phyloP scores from a whole-genome alignment of 257 asterid genomes.

The Jaltomata sinuosa region DNA sequence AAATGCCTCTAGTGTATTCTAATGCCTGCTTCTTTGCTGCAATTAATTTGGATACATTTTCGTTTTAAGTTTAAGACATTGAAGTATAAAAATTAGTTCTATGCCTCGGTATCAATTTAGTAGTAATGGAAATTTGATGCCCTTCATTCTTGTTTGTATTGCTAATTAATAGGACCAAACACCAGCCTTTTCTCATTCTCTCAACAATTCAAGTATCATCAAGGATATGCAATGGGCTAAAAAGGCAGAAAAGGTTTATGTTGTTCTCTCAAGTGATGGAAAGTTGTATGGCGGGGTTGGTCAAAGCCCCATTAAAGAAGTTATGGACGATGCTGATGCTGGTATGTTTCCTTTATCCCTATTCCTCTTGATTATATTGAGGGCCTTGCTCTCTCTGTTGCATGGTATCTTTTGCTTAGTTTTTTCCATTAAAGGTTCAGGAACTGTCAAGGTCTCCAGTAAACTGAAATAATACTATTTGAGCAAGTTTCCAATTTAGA shows the following conservation, averaged over 20 bases:
- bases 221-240: slow-evolving; percentile 66
- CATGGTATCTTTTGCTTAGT: neutral
- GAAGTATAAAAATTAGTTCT: neutral
- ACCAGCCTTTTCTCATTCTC: slow-evolving; percentile 67
- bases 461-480: neutral
- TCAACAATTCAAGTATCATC: slow-evolving; percentile 48
- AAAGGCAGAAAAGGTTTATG: slow-evolving; percentile 43
- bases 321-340: slow-evolving; percentile 67
- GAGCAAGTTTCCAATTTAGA: neutral
- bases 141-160: neutral
- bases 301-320: slow-evolving; percentile 36
- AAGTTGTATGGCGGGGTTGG: slow-evolving; percentile 66
- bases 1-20: neutral
- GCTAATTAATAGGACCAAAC: slow-evolving; percentile 44
- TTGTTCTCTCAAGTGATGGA: slow-evolving; percentile 54
- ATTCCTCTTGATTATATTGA: neutral
- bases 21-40: neutral
- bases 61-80: neutral
- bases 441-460: neutral
- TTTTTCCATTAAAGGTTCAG: neutral
- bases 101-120: neutral
- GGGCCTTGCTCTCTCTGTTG: neutral
- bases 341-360: slow-evolving; percentile 37
- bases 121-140: neutral
- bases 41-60: neutral